These are phyloP conservation scores for Curvularia spicifera DNA, from an alignment of 2,329 filamentous ascomycete genomes.

Conservation along the genomic window DNA sequence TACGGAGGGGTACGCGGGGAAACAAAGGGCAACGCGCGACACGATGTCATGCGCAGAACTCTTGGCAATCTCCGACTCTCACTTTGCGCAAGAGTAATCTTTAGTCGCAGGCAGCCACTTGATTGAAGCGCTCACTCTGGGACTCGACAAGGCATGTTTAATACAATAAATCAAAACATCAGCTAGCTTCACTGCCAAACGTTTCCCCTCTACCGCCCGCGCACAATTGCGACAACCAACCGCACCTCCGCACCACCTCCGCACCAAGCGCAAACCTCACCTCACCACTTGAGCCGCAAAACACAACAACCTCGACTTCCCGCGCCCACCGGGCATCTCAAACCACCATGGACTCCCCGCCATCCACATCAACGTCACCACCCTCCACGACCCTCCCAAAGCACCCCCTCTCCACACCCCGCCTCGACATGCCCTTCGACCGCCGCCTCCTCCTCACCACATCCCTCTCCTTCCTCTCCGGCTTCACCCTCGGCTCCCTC, in stretches of 20 bases:
- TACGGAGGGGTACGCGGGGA: constrained; percentile 9
- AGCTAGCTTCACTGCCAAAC: neutral
- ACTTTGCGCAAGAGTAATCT: neutral
- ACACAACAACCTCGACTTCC: neutral
- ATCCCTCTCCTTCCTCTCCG: constrained; percentile 68
- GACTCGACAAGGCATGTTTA: neutral
- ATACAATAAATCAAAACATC: too few species aligned
- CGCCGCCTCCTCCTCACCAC: constrained; percentile 71
- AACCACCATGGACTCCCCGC: constrained; percentile 11
- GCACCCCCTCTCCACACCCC: constrained; percentile 25
- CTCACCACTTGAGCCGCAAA: neutral
- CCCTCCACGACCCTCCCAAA: neutral
- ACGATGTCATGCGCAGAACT: constrained; percentile 14
- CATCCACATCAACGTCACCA: neutral
- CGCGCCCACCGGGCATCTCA: neutral
- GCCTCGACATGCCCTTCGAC: constrained; percentile 68
- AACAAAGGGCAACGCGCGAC: neutral
- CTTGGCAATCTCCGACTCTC: constrained; percentile 27
- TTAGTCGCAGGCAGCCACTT: neutral
- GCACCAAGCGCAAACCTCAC: constrained; percentile 16
- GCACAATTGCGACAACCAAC: neutral
- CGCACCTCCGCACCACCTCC: constrained; percentile 25
- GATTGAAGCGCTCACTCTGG: neutral
- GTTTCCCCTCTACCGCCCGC: neutral
- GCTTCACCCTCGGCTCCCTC: constrained; percentile 71